Evolutionary conservation across 2,329 filamentous ascomycete species (phyloP).

Genomic region (Boeremia lycopersici): DNA sequence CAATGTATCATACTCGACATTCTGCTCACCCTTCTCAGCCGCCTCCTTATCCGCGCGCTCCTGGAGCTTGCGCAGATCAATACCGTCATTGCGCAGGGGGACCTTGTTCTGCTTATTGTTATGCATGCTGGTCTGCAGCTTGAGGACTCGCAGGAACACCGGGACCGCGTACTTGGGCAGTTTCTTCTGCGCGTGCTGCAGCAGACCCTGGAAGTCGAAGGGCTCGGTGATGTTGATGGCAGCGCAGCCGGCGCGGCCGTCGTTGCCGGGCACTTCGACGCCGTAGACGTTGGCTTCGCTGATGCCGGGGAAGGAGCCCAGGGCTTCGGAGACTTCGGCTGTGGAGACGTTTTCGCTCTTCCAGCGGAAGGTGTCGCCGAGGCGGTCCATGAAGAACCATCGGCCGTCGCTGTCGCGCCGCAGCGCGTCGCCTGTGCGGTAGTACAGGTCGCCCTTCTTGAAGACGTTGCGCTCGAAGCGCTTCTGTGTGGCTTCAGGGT

Average conservation of each 20-base stretch:
- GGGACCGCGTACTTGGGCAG: slow-evolving; percentile 78
- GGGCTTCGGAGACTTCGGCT: slow-evolving; percentile 53
- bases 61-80: slow-evolving; percentile 60
- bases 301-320: slow-evolving; percentile 53
- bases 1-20: slow-evolving; percentile 52
- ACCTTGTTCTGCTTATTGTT: slow-evolving; percentile 85
- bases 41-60: slow-evolving; percentile 47
- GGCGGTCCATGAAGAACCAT: slow-evolving; percentile 57
- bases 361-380: slow-evolving; percentile 59
- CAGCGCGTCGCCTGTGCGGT: slow-evolving; percentile 56
- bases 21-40: slow-evolving; percentile 43
- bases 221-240: slow-evolving; percentile 60
- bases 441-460: slow-evolving; percentile 55
- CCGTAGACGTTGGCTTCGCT: slow-evolving; percentile 58
- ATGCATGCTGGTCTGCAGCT: slow-evolving; percentile 65
- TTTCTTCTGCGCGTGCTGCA: slow-evolving; percentile 62
- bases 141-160: slow-evolving; percentile 70
- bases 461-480: slow-evolving; percentile 56
- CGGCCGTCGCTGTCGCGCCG: slow-evolving; percentile 51
- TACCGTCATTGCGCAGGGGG: slow-evolving; percentile 69
- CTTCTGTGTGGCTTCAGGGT: slow-evolving; percentile 68
- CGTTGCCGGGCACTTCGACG: slow-evolving; percentile 54
- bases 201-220: slow-evolving; percentile 62
- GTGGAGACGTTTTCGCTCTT: slow-evolving; percentile 58
- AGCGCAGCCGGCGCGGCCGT: slow-evolving; percentile 61